Evolutionary conservation across 2,329 filamentous ascomycete genomes (phyloP), one percentile per base, ranked within the genome.

Genomic region (Chaetothyriales sp.): DNA sequence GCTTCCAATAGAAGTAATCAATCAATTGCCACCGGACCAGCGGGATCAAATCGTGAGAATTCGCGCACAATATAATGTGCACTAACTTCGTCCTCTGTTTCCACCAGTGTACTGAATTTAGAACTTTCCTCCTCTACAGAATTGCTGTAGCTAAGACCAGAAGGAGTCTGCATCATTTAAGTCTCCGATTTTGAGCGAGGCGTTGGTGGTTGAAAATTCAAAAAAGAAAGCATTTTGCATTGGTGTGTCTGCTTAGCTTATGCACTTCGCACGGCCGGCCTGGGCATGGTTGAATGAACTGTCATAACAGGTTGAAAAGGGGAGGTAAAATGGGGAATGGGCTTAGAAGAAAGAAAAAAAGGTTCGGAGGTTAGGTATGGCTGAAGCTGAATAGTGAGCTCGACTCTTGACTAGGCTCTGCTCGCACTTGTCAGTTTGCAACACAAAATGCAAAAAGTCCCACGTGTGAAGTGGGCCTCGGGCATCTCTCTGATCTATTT

Each of bases 11-110:
- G 77, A 86, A 53, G 80, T 86, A 52, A 89, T 97, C 60, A 84
- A 90, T 64, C 78, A 81, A 63, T 72, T 95, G 47, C 81, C 85
- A 5, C 84, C 87, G 40, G 77, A 79, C 18, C 83, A 92, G 63
- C 77, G 85, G 50, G 78, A 79, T 55, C 88, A 95, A 67, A 83
- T 97, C 51, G 77, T 95, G 71, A 75, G 82, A 40, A 71, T 95
- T 51, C 77, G 88, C 51, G 81, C 83, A 58, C 76, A 78, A 51
- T 75, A 86, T 60, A 56, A 58, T 18, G 47, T 61, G 8, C 52
- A 59, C 55, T 62, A 53, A 60, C 47, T 29, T 1, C 22, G 33
- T 15, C 33, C 15, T 40, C 4, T 15, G 15, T 40, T 40, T 40
- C 33, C 4, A 40, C 7, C 10, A 15, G 13, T 15, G 33, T 2